Evolutionary conservation across 345 rosid species (phyloP), one percentile per base, ranked within the genome.

Genomic region (Corymbia maculata): DNA sequence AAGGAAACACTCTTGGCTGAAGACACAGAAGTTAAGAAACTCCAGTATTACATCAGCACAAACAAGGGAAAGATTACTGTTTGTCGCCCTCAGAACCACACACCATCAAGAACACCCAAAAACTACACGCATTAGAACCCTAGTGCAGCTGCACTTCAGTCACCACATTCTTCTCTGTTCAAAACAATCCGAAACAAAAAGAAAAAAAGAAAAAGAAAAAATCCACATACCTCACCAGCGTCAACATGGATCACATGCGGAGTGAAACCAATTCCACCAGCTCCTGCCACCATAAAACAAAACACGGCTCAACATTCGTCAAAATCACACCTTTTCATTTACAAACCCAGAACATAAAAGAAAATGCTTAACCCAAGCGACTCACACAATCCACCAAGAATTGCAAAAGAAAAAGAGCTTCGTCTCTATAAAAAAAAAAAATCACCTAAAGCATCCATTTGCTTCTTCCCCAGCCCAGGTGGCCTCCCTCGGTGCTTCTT

Each of bases 251-350:
- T 98, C 80, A 98, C 99, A 91, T 98, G 99, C 28, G 99, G 99
- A 49, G 99, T 98, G 91, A 98, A 98, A 85, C 98, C 99, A n/a
- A 94, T 90, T 4, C 99, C 99, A 90, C 98, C 97, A 90, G 92
- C 89, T 86, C 99, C 99, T 96, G 90, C 88, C 47, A 52, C 52
- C 88, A 85, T 61, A 36, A 90, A 61, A 51, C 82, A 42, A 84
- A 59, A 44, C 85, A 15, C n/a, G 16, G 36, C 28, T 51, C 47
- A 21, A 16, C 61, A 52, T 68, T 44, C 45, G 22, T 52, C 85
- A 85, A 85, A 55, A 16, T 53, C 87, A 53, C n/a, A 85, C 66
- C 44, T 85, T 85, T 85, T 32, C 57, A 52, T 8, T 59, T 9
- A 30, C 87, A 85, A 36, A 36, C 64, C 87, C n/a, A 53, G 28